Percentiles rank a stretch among this genome's conserved stretches.
Conservation (phyloP, 176 grass and related monocot species). For the Paspalum vaginatum region DNA sequence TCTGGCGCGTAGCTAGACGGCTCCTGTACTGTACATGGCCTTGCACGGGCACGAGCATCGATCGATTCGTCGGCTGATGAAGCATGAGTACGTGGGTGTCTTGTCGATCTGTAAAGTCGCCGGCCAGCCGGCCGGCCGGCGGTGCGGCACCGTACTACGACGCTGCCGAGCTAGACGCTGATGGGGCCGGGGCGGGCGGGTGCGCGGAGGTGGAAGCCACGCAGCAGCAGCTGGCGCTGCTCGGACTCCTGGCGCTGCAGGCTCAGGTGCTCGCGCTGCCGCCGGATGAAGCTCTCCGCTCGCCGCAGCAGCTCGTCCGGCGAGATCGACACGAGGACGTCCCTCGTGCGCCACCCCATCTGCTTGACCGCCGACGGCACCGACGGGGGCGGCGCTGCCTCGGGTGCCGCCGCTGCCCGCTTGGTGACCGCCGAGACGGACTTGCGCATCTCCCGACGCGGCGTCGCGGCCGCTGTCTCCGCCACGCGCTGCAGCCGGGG, state of each 20-base stretch:
- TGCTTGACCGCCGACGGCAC: background rate
- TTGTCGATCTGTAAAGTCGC: background rate
- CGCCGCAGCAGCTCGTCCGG: constrained; percentile 65
- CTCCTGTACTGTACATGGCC: constrained; percentile 4
- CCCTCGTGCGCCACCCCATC: constrained; percentile 71
- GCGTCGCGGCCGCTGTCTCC: constrained; percentile 15
- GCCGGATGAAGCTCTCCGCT: constrained; percentile 74
- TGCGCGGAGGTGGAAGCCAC: background rate
- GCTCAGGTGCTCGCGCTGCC: constrained; percentile 71
- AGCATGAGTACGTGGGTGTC: background rate
- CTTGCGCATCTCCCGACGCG: constrained; percentile 38
- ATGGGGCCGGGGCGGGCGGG: background rate
- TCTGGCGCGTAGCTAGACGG: background rate
- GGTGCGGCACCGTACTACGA: background rate
- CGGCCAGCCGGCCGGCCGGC: background rate
- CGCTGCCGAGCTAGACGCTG: constrained; percentile 22
- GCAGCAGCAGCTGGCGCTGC: constrained; percentile 54
- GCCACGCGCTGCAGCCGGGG: constrained; percentile 38
- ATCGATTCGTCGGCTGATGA: background rate
- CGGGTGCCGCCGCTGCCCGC: constrained; percentile 36
- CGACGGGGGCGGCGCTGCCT: background rate
- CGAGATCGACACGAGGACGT: constrained; percentile 47
- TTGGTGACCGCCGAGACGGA: constrained; percentile 42
- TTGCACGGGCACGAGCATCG: constrained; percentile 18
- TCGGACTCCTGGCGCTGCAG: constrained; percentile 85